A percentile compares a stretch with the other conserved stretches of the same genome.
phyloP scores from a whole-genome alignment of 2,329 filamentous ascomycete genomes.

The Verticillium tricorpus region DNA sequence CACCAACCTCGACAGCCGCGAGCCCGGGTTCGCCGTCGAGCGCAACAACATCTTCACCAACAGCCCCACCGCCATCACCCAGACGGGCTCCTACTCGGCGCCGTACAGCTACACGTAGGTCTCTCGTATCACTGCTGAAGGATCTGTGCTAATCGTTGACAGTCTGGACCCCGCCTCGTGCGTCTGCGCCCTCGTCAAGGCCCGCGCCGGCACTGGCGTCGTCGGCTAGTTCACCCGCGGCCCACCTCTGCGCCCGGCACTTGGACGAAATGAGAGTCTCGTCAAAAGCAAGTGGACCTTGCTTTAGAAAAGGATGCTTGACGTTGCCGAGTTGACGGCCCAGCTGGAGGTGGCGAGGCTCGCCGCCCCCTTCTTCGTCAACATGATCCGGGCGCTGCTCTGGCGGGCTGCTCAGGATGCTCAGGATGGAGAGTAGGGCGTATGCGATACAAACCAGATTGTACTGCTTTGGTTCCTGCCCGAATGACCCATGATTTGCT shows the following conservation, averaged over 20 bases:
- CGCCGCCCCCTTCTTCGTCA: not conserved
- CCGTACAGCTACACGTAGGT: conserved; percentile 32
- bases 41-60: conserved; percentile 39
- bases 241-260: not conserved
- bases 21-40: conserved; percentile 37
- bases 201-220: conserved; percentile 11
- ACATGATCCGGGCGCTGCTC: not conserved
- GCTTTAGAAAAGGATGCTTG: not conserved
- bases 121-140: too few relatives aligned
- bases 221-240: not conserved
- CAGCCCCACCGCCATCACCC: conserved; percentile 26
- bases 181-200: conserved; percentile 14
- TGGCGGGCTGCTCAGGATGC: not conserved
- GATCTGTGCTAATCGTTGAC: not conserved
- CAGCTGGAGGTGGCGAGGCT: not conserved
- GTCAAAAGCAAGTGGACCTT: not conserved
- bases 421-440: not conserved
- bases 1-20: conserved; percentile 38
- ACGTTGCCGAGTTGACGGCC: not conserved
- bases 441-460: too few relatives aligned
- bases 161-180: conserved; percentile 18
- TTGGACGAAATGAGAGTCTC: not conserved
- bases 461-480: too few relatives aligned
- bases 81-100: conserved; percentile 24
- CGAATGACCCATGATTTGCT: too few relatives aligned